These are phyloP conservation scores for Cladophialophora immunda DNA, from an alignment of 2,329 filamentous ascomycete genomes.

Conservation along the genomic window DNA sequence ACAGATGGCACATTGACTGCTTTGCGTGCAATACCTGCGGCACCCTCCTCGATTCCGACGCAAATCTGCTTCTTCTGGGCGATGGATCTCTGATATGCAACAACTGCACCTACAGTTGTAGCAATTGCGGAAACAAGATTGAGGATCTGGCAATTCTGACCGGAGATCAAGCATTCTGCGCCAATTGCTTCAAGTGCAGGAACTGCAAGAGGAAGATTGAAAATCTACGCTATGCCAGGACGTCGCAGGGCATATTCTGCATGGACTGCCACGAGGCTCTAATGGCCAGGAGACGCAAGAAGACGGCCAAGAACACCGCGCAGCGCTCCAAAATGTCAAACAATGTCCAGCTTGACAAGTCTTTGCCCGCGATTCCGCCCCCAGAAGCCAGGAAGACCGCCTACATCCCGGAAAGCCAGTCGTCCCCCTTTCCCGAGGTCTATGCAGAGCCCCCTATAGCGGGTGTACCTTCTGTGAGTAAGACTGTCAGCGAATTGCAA, in stretches of 20 bases:
- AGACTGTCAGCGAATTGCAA: slow-evolving; percentile 38
- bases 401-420: slow-evolving; percentile 55
- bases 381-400: slow-evolving; percentile 51
- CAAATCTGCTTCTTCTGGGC: slow-evolving; percentile 93
- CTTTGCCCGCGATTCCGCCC: slow-evolving; percentile 86
- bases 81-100: slow-evolving; percentile 99
- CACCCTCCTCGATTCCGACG: slow-evolving; percentile 96
- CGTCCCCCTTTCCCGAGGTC: slow-evolving; percentile 49
- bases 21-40: slow-evolving; percentile 97
- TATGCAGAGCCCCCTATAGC: slow-evolving; percentile 49
- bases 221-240: slow-evolving; percentile 95
- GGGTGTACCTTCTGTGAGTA: slow-evolving; percentile 37
- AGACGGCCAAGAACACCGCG: slow-evolving; percentile 48
- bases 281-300: slow-evolving; percentile 90
- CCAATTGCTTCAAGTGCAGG: slow-evolving; percentile 93
- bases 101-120: slow-evolving; percentile 99
- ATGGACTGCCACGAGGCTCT: slow-evolving; percentile 98
- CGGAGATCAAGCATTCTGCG: slow-evolving; percentile 97
- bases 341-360: slow-evolving; percentile 81
- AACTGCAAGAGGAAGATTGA: slow-evolving; percentile 99
- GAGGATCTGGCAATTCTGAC: slow-evolving; percentile 97
- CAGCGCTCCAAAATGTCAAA: slow-evolving; percentile 43
- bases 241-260: slow-evolving; percentile 98
- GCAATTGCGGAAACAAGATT: slow-evolving; percentile 95
- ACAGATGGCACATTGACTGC: slow-evolving; percentile 98